These are phyloP conservation scores for Sphagnurus paluster DNA, from an alignment of 1,284 basidiomycete species.

Conservation along the genomic window DNA sequence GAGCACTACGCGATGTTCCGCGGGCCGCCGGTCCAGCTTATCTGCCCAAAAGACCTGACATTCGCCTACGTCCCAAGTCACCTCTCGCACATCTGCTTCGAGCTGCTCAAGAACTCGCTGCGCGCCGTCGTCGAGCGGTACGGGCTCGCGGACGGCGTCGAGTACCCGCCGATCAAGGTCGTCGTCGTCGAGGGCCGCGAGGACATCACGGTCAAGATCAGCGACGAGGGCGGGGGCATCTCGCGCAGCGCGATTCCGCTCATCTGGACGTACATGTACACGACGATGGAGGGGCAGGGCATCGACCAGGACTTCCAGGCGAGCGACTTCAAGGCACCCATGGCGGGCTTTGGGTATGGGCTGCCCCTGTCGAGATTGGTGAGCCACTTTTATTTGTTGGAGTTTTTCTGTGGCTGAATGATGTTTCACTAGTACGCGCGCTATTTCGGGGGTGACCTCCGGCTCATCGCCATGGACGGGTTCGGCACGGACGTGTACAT, in stretches of 20 bases:
- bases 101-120: constrained; percentile 98
- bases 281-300: constrained; percentile 91
- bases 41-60: constrained; percentile 85
- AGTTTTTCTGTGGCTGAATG: neutral
- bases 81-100: constrained; percentile 94
- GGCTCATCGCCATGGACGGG: constrained; percentile 88
- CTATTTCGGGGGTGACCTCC: constrained; percentile 97
- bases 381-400: constrained; percentile 27
- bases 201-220: constrained; percentile 99
- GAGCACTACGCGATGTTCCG: constrained; percentile 97
- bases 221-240: constrained; percentile 92
- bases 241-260: constrained; percentile 90
- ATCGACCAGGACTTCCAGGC: constrained; percentile 88
- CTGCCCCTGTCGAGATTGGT: constrained; percentile 89
- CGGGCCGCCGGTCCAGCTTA: constrained; percentile 94
- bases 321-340: constrained; percentile 96
- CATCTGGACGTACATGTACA: constrained; percentile 99
- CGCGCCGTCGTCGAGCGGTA: constrained; percentile 95
- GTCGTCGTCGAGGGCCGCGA: constrained; percentile 93
- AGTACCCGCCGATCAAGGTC: constrained; percentile 94
- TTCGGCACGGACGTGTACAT: too few species aligned
- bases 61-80: constrained; percentile 98
- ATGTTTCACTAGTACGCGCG: constrained; percentile 71
- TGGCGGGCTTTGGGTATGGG: constrained; percentile 98
- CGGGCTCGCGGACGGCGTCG: constrained; percentile 79